phyloP scores from a whole-genome alignment of 306 rosid genomes.

The Citrullus colocynthis region DNA sequence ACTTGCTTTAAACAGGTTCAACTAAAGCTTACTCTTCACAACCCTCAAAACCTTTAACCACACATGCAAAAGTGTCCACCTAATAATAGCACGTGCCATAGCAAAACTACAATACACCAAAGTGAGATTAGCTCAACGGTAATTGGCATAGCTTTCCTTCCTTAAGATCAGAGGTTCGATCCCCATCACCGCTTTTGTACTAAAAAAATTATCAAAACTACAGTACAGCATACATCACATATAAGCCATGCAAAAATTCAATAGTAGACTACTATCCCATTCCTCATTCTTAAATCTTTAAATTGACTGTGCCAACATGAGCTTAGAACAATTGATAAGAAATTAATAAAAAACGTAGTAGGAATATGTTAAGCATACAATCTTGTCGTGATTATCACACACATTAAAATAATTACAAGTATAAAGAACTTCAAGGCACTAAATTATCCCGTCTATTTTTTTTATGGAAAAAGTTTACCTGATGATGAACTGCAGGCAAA shows the following conservation, averaged over 20 bases:
- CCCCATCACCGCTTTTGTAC: too few species aligned
- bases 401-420: background rate
- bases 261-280: background rate
- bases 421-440: background rate
- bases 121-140: too few species aligned
- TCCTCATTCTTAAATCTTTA: background rate
- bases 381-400: background rate
- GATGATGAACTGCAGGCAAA: conserved; percentile 95
- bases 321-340: background rate
- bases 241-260: background rate
- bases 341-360: background rate
- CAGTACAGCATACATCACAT: background rate
- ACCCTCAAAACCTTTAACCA: background rate
- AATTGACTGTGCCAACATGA: background rate
- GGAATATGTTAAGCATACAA: background rate
- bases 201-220: too few species aligned
- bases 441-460: background rate
- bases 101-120: background rate
- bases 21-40: background rate
- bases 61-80: background rate
- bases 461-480: conserved; percentile 27
- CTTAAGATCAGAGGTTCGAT: too few species aligned
- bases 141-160: too few species aligned
- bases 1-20: background rate
- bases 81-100: background rate